These are phyloP conservation scores for Echria macrotheca DNA, from an alignment of 495 filamentous ascomycete genomes.

Conservation along the genomic window DNA sequence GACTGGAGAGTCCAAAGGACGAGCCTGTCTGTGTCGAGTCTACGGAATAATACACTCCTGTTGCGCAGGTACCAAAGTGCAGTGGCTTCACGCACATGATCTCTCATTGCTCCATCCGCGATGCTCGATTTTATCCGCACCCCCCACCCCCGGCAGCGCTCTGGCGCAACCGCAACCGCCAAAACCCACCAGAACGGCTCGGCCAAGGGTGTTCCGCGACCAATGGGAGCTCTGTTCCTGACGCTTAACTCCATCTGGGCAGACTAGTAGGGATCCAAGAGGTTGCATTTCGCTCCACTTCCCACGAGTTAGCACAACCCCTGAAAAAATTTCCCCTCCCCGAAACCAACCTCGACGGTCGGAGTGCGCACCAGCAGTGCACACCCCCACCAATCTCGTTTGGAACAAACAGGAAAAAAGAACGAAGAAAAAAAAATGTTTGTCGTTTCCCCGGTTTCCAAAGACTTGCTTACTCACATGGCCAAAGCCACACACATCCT, in stretches of 20 bases:
- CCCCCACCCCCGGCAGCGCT: constrained; percentile 4
- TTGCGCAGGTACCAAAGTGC: no score
- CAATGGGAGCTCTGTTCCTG: constrained; percentile 44
- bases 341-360: no score
- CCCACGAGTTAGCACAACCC: constrained; percentile 7
- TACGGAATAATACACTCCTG: no score
- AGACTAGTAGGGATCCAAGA: background rate
- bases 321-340: constrained; percentile 16
- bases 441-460: background rate
- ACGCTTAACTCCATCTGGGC: constrained; percentile 30
- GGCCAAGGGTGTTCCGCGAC: constrained; percentile 37
- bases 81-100: background rate
- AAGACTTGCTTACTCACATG: no score
- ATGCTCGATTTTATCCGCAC: constrained; percentile 1
- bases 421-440: background rate
- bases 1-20: background rate
- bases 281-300: constrained; percentile 8
- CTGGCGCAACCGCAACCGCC: constrained; percentile 8
- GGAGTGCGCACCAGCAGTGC: no score
- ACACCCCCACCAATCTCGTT: background rate
- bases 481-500: no score
- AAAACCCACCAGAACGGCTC: constrained; percentile 29
- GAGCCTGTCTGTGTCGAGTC: background rate
- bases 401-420: background rate
- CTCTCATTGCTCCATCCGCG: background rate